Base-by-base conservation (phyloP, 2,329 filamentous ascomycete genomes). In the Tolypocladium sp. region DNA sequence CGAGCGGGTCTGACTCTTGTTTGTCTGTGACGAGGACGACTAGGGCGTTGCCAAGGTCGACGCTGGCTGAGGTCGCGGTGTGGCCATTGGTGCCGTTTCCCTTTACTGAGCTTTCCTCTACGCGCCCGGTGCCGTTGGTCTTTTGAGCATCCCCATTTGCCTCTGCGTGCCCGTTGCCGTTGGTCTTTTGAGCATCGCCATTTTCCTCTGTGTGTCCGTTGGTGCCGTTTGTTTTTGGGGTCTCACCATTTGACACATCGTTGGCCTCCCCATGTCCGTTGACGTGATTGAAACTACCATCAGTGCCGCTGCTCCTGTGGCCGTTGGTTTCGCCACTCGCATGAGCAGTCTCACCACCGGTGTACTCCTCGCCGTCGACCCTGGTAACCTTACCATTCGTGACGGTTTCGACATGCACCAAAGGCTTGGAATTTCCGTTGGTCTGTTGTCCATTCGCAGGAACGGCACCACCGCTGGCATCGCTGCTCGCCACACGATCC, bases 21-120 rank as follows among this genome's bases (percentile, higher is more conserved):
- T 59, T 64, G n/a, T 68, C 65, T 5, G 67, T 65, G 41, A 72
- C 63, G 37, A 71, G 46, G 27, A 68, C 63, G 17, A 70, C 61
- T 9, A 22, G 1, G 38, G 59, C 46, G 30, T 62, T 57, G 37
- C 56, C 53, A 10, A 67, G 12, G 38, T 61, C 20, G n/a, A 15
- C 38, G 30, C 30, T 13, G 49, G 49, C 30, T 12, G 49, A 52
- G 46, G 3, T 51, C 7, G 10, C 46, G 5, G 3, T 12, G 8
- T 33, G 17, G 5, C 17, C 2, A 33, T 51, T n/a, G 5, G 27
- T 51, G 27, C 27, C 15, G 27, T 51, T 20, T 20, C 1, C 6
- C 17, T 40, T 51, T 4, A 22, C 8, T 3, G 9, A 2, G 27
- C 17, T 27, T 13, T 33, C 27, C 9, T 13, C 49, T 4, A 7